These are phyloP conservation scores for Kurtzmaniella cleridarum DNA, from an alignment of 805 yeast species.

Conservation along the genomic window DNA sequence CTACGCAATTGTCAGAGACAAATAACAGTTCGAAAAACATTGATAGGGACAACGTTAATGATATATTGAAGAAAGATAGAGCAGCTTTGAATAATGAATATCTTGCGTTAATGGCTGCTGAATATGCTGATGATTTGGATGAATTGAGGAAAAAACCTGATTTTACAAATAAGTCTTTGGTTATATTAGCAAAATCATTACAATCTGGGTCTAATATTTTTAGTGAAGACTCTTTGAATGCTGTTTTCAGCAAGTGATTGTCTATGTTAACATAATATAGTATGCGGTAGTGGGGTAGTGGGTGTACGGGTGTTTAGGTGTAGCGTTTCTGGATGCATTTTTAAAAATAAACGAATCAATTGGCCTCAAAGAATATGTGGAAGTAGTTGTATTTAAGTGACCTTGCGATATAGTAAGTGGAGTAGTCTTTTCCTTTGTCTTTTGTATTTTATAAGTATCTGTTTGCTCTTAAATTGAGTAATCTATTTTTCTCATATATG, in stretches of 20 bases:
- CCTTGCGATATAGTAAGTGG: too few relatives aligned
- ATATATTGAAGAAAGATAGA: slow-evolving; percentile 21
- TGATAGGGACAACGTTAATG: slow-evolving; percentile 12
- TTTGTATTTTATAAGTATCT: too few relatives aligned
- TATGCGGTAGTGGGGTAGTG: too few relatives aligned
- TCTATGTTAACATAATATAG: too few relatives aligned
- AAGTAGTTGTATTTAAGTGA: too few relatives aligned
- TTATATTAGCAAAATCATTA: slow-evolving; percentile 50
- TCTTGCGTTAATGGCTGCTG: slow-evolving; percentile 49
- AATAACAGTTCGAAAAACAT: slow-evolving; percentile 8
- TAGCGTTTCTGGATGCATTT: too few relatives aligned
- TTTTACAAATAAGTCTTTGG: slow-evolving; percentile 52
- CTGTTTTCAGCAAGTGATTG: slow-evolving; percentile 7
- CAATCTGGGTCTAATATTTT: slow-evolving; percentile 57
- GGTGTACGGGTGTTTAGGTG: too few relatives aligned
- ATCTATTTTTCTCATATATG: too few relatives aligned
- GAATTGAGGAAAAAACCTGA: slow-evolving; percentile 58
- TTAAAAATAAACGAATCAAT: too few relatives aligned
- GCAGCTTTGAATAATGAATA: slow-evolving; percentile 45
- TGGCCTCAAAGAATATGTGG: too few relatives aligned
- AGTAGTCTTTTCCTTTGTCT: too few relatives aligned
- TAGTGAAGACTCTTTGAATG: slow-evolving; percentile 44
- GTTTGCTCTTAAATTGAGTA: too few relatives aligned
- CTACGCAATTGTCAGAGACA: slow-evolving; percentile 14
- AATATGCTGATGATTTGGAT: slow-evolving; percentile 59